Percentiles rank a stretch among this genome's conserved stretches.
Evolutionary conservation across 305 asterid genomes (phyloP).

Genomic region (Ilex paraguariensis): DNA sequence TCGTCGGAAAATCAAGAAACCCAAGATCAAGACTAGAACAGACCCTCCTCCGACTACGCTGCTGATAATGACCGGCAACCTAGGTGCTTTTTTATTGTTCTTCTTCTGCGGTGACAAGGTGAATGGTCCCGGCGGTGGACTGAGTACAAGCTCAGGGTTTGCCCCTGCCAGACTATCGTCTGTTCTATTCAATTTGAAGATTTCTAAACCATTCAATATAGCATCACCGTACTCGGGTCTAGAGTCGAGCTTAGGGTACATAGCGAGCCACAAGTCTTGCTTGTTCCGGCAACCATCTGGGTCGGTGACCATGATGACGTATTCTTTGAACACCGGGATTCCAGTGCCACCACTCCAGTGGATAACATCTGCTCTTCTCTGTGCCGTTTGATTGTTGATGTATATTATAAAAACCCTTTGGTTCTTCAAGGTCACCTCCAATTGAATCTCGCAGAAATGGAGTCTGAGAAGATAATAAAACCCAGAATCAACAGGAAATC

Average conservation of each 20-base stretch:
- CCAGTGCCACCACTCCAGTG: conserved; percentile 14
- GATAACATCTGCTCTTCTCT: conserved; percentile 20
- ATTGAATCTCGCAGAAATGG: conserved; percentile 44
- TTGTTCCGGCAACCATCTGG: conserved; percentile 17
- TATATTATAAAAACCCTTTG: conserved; percentile 22
- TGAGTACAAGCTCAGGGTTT: conserved; percentile 19
- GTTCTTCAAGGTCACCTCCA: not conserved
- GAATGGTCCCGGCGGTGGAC: not conserved
- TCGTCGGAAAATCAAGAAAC: conserved; percentile 24
- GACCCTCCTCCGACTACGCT: conserved; percentile 23
- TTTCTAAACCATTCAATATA: conserved; percentile 50
- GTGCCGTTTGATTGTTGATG: conserved; percentile 18
- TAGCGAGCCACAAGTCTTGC: conserved; percentile 25
- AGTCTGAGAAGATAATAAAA: conserved; percentile 41
- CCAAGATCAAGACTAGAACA: conserved; percentile 9
- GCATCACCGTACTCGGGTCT: conserved; percentile 3
- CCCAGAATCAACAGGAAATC: conserved; percentile 39
- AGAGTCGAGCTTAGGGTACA: conserved; percentile 17
- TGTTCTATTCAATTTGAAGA: conserved; percentile 36
- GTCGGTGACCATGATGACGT: conserved; percentile 17
- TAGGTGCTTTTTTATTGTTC: too few relatives aligned
- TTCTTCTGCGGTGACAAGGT: not conserved
- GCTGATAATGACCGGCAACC: conserved; percentile 11
- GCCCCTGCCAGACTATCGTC: conserved; percentile 32
- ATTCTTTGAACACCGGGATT: conserved; percentile 35